These are phyloP conservation scores for Lentinula lateritia DNA, from an alignment of 768 basidiomycete species.

Conservation along the genomic window DNA sequence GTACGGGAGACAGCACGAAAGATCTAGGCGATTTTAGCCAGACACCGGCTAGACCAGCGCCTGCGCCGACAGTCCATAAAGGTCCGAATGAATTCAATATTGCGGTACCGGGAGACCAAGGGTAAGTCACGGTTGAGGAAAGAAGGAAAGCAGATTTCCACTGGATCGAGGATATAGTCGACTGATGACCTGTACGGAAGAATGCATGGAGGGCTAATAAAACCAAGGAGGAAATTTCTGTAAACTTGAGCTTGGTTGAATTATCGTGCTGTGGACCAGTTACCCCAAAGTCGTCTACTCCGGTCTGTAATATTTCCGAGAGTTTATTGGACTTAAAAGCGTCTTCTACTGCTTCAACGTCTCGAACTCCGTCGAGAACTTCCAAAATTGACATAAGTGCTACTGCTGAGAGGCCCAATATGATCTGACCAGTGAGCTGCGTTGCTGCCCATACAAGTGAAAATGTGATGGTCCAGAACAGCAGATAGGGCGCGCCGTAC, in stretches of 20 bases:
- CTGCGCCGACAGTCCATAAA: conserved; percentile 57
- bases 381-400: conserved; percentile 77
- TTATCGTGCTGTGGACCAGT: conserved; percentile 18
- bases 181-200: conserved; percentile 89
- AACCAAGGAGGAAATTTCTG: conserved; percentile 68
- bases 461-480: conserved; percentile 72
- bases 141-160: conserved; percentile 95
- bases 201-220: conserved; percentile 75
- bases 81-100: conserved; percentile 75
- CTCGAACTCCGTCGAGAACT: conserved; percentile 74
- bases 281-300: conserved; percentile 14
- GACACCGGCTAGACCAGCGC: conserved; percentile 64
- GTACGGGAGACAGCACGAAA: not conserved
- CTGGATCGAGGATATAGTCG: conserved; percentile 83
- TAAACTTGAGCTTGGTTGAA: conserved; percentile 43
- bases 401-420: conserved; percentile 56
- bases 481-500: conserved; percentile 81
- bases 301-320: conserved; percentile 15
- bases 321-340: conserved; percentile 46
- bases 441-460: conserved; percentile 56
- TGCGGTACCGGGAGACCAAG: conserved; percentile 70
- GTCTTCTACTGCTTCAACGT: conserved; percentile 49
- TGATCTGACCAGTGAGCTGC: conserved; percentile 81
- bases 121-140: conserved; percentile 60
- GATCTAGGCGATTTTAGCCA: conserved; percentile 38